Evolutionary conservation across 164 flowering plant genomes (phyloP).

Genomic region (Aristolochia contorta): DNA sequence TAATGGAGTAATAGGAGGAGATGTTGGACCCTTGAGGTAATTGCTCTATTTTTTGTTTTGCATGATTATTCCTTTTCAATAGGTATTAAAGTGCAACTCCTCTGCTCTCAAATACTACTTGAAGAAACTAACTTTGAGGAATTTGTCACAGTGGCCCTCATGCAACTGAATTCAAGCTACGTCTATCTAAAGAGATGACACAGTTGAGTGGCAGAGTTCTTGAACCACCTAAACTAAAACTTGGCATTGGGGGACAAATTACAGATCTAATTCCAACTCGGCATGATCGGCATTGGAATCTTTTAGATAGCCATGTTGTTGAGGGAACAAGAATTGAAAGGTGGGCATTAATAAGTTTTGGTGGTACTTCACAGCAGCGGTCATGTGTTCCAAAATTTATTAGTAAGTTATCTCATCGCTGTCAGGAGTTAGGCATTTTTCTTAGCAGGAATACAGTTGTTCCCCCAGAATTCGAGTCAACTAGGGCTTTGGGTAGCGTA

Average conservation of each 20-base stretch:
- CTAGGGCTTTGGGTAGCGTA: conserved; percentile 58
- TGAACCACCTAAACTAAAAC: conserved; percentile 83
- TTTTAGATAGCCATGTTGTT: conserved; percentile 66
- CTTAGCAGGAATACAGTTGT: conserved; percentile 45
- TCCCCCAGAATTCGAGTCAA: conserved; percentile 55
- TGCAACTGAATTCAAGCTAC: conserved; percentile 65
- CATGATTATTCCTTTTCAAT: neutral
- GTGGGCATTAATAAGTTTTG: conserved; percentile 85
- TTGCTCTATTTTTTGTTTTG: neutral
- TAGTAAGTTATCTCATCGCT: conserved; percentile 56
- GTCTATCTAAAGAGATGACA: conserved; percentile 77
- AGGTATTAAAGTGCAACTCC: too few species aligned
- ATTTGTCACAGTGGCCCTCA: conserved; percentile 41
- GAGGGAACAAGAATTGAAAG: conserved; percentile 73
- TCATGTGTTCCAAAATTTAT: conserved; percentile 56
- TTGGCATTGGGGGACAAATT: conserved; percentile 64
- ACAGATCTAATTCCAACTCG: conserved; percentile 68
- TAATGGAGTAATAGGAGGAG: conserved; percentile 59
- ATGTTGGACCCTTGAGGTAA: conserved; percentile 82
- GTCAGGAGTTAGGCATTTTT: conserved; percentile 71
- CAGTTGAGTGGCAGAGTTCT: conserved; percentile 71
- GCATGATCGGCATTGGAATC: conserved; percentile 83
- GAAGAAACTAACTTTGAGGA: too few species aligned
- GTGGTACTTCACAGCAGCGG: conserved; percentile 66
- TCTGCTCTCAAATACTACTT: too few species aligned